Base-by-base conservation (phyloP, 306 rosid species). In the Begonia peltatifolia region DNA sequence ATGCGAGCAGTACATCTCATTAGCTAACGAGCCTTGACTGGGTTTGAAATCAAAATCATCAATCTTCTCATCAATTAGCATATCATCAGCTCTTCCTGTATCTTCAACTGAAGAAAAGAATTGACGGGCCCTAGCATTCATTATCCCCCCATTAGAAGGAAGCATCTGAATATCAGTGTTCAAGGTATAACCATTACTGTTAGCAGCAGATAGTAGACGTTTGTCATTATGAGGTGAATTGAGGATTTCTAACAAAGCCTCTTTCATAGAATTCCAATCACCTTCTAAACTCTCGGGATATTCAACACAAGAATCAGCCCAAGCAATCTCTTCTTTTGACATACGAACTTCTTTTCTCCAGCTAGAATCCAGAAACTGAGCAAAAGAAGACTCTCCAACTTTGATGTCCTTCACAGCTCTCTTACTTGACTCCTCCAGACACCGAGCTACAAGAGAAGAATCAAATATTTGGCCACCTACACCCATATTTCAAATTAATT, bases 221-320 rank as follows among this genome's bases (percentile, higher is more conserved):
- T 9, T 47, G 30, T 46, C 30, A 53, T 30, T 30, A 30, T 30
- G 46, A 58, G 47, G 23, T 46, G 49, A 53, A 15, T 25, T 41
- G 17, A 58, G 3, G 63, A 58, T 50, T 47, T 58, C 63, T 18
- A 58, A 23, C 9, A 58, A 58, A 15, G 63, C 43, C 30, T 30
- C 46, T 46, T 58, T 58, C 20, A 58, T 11, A 36, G 47, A 30
- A 41, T 47, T 47, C 63, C 63, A 58, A 30, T 58, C 38, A 30
- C 54, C 54, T 47, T 58, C 63, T 47, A 15, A 58, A 15, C 11
- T 58, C 35, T 47, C 54, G 2, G 63, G 63, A 14, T 10, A 8
- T 46, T 47, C 63, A 25, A 58, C 46, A 30, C 63, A 58, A 58
- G 63, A 58, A 35, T 58, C 63, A 47, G 18, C 63, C 63, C 63